Percentiles rank a stretch among this genome's conserved stretches.
Evolutionary conservation across 192 early-diverging fungal genomes (phyloP).

Genomic region (Coemansia sp.): DNA sequence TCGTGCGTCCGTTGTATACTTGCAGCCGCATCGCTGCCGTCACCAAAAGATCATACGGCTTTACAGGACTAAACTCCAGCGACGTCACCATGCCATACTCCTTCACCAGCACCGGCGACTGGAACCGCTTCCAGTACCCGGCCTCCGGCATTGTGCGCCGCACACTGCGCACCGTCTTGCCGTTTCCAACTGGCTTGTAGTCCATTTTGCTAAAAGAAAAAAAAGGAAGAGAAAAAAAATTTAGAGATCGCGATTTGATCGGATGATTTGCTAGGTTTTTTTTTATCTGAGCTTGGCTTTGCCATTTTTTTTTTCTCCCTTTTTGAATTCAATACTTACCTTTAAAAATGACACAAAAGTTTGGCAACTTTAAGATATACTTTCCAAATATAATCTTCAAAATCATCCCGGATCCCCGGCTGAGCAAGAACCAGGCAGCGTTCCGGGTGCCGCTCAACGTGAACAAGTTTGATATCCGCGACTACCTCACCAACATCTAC

Average conservation of each 20-base stretch:
- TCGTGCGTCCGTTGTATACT: slow-evolving; percentile 81
- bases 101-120: slow-evolving; percentile 85
- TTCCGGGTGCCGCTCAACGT: slow-evolving; percentile 84
- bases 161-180: slow-evolving; percentile 56
- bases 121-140: slow-evolving; percentile 77
- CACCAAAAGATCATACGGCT: slow-evolving; percentile 87
- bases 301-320: too few species aligned
- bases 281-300: too few species aligned
- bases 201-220: slow-evolving; percentile 30
- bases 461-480: slow-evolving; percentile 93
- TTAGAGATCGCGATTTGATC: slow-evolving; percentile 7
- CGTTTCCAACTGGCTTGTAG: slow-evolving; percentile 59
- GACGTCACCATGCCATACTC: slow-evolving; percentile 82
- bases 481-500: slow-evolving; percentile 83
- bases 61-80: slow-evolving; percentile 74
- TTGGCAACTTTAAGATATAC: slow-evolving; percentile 65
- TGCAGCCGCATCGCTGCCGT: slow-evolving; percentile 89
- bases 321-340: too few species aligned
- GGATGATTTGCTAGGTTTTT: too few species aligned
- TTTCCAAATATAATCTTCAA: slow-evolving; percentile 85
- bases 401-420: slow-evolving; percentile 65
- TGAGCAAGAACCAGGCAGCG: slow-evolving; percentile 82
- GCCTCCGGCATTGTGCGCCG: slow-evolving; percentile 61
- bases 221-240: slow-evolving; percentile 7
- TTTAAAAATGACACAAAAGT: slow-evolving; percentile 44